phyloP scores from a whole-genome alignment of 441 rosid species.

The Populus hybrid region DNA sequence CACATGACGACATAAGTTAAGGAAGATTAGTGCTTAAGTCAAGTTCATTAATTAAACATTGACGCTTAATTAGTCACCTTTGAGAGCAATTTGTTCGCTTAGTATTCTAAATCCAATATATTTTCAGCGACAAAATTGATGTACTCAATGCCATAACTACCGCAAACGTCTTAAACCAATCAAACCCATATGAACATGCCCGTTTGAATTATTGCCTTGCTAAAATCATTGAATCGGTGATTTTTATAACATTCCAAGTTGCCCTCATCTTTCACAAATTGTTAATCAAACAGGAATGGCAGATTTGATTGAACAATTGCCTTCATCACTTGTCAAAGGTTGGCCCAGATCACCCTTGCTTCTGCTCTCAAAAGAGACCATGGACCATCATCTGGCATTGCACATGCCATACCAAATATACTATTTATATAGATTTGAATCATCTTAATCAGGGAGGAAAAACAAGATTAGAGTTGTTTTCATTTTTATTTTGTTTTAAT shows the following conservation, averaged over 20 bases:
- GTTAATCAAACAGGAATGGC: background rate
- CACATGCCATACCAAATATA: too few relatives aligned
- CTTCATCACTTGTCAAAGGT: background rate
- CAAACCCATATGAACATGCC: slow-evolving; percentile 8
- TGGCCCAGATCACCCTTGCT: background rate
- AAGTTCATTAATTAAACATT: background rate
- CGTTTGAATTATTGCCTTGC: background rate
- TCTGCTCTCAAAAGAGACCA: background rate
- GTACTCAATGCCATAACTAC: slow-evolving; percentile 8
- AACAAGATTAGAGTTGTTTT: too few relatives aligned
- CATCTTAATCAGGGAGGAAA: background rate
- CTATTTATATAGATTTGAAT: background rate
- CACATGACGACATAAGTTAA: background rate
- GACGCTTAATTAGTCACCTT: background rate
- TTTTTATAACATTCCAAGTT: background rate
- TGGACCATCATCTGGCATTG: background rate
- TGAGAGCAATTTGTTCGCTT: background rate
- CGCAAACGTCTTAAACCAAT: background rate
- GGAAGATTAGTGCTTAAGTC: background rate
- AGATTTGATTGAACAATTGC: background rate
- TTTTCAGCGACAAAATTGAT: slow-evolving; percentile 3
- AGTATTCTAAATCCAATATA: background rate
- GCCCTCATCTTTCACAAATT: background rate
- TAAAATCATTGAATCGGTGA: background rate
- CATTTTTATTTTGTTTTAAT: too few relatives aligned